Evolutionary conservation across 768 basidiomycete genomes (phyloP).

Genomic region (Rickenella mellea): DNA sequence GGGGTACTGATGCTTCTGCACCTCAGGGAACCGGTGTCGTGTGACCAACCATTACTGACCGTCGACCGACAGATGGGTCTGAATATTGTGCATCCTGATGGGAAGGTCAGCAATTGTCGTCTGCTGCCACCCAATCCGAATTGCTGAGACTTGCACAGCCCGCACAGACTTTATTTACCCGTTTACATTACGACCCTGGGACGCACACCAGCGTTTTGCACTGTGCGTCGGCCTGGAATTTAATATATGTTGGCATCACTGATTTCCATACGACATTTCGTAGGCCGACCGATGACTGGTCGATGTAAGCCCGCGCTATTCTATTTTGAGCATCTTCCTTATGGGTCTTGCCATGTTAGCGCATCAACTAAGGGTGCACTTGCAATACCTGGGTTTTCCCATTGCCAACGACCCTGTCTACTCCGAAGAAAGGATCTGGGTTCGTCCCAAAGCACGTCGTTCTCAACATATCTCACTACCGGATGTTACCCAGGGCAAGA

Average conservation of each 20-base stretch:
- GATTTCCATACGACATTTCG: neutral
- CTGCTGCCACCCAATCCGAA: neutral
- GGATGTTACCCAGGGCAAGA: conserved; percentile 41
- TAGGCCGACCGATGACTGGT: conserved; percentile 85
- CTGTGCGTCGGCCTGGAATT: conserved; percentile 56
- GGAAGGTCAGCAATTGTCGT: conserved; percentile 57
- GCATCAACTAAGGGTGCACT: conserved; percentile 94
- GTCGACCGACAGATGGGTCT: conserved; percentile 95
- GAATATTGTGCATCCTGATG: conserved; percentile 91
- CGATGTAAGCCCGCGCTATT: conserved; percentile 54
- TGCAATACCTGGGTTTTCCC: conserved; percentile 88
- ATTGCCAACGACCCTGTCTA: conserved; percentile 97
- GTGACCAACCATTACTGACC: conserved; percentile 81
- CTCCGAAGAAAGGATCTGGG: conserved; percentile 72
- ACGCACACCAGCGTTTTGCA: conserved; percentile 81
- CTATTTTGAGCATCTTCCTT: neutral
- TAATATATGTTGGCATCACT: conserved; percentile 6
- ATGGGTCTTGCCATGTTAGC: conserved; percentile 35
- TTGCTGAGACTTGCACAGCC: conserved; percentile 31
- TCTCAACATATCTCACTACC: conserved; percentile 4
- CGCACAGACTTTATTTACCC: conserved; percentile 83
- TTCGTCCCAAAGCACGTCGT: conserved; percentile 16
- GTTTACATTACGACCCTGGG: conserved; percentile 68
- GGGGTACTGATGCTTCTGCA: neutral
- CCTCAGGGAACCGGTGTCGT: conserved; percentile 64